Percentiles rank a stretch among this genome's conserved stretches.
phyloP scores from a whole-genome alignment of 768 basidiomycete species.

The Wakefieldia striispora region DNA sequence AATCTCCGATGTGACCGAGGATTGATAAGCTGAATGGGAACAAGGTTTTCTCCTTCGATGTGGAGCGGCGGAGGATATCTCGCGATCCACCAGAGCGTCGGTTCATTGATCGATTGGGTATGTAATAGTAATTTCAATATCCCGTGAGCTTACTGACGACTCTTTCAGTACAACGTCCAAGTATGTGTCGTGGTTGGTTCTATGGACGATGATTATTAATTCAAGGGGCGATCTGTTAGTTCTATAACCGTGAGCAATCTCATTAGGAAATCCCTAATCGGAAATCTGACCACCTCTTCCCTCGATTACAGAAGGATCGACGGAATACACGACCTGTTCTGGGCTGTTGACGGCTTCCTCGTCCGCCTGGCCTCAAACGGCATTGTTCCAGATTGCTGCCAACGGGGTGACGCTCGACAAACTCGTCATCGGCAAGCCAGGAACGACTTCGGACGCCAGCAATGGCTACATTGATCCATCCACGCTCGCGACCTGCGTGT shows the following conservation, averaged over 20 bases:
- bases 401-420: slow-evolving; percentile 46
- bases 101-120: slow-evolving; percentile 47
- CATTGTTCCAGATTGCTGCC: slow-evolving; percentile 53
- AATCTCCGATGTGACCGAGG: background rate
- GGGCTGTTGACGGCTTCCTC: slow-evolving; percentile 60
- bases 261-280: background rate
- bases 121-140: background rate
- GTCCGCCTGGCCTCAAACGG: slow-evolving; percentile 56
- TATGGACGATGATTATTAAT: slow-evolving; percentile 3
- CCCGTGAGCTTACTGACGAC: background rate
- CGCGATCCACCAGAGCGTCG: slow-evolving; percentile 36
- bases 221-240: slow-evolving; percentile 9
- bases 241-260: slow-evolving; percentile 28
- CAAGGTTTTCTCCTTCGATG: slow-evolving; percentile 20
- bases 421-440: slow-evolving; percentile 58
- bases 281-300: background rate
- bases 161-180: slow-evolving; percentile 37
- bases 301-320: slow-evolving; percentile 47
- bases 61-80: slow-evolving; percentile 38
- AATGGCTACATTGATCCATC: slow-evolving; percentile 58
- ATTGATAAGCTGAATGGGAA: background rate
- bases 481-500: slow-evolving; percentile 57
- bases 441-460: slow-evolving; percentile 38
- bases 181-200: slow-evolving; percentile 15
- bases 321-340: slow-evolving; percentile 63